Conservation (phyloP, 1,284 basidiomycete species). For the Ustilago sp. region DNA sequence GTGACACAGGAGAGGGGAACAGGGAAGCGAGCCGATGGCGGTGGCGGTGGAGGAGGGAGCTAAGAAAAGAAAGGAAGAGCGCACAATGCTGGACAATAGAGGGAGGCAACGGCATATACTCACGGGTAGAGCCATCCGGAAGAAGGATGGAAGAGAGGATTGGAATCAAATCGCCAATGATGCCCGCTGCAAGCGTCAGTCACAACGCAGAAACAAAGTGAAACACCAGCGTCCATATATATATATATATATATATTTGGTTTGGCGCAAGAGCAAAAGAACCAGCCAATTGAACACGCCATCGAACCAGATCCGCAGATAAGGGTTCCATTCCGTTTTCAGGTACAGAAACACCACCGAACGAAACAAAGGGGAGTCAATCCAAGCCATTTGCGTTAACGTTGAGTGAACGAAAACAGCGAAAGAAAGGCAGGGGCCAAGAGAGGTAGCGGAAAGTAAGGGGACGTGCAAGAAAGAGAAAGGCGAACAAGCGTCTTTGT, state of each 20-base stretch:
- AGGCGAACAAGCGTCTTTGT: constrained; percentile 26
- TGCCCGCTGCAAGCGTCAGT: constrained; percentile 36
- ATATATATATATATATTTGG: background rate
- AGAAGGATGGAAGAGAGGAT: constrained; percentile 20
- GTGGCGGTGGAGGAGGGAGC: constrained; percentile 1
- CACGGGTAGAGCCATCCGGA: constrained; percentile 33
- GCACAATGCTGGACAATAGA: background rate
- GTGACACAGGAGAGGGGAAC: constrained; percentile 6
- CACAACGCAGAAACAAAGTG: constrained; percentile 25
- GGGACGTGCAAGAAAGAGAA: constrained; percentile 21
- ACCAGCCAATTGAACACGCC: constrained; percentile 11
- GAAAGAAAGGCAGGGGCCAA: constrained; percentile 13
- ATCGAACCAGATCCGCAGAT: constrained; percentile 9
- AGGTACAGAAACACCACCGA: constrained; percentile 1
- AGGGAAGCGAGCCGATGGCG: constrained; percentile 5
- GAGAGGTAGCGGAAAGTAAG: constrained; percentile 1
- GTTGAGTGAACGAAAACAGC: constrained; percentile 22
- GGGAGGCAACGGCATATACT: constrained; percentile 17
- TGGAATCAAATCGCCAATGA: constrained; percentile 20
- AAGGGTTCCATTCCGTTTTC: constrained; percentile 17
- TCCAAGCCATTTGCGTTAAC: constrained; percentile 25
- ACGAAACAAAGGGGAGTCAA: constrained; percentile 12
- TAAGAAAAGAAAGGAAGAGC: background rate
- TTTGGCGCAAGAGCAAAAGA: constrained; percentile 2
- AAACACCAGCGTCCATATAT: background rate